Conservation (phyloP, 2,329 filamentous ascomycete species). For the Penicillium sp. region DNA sequence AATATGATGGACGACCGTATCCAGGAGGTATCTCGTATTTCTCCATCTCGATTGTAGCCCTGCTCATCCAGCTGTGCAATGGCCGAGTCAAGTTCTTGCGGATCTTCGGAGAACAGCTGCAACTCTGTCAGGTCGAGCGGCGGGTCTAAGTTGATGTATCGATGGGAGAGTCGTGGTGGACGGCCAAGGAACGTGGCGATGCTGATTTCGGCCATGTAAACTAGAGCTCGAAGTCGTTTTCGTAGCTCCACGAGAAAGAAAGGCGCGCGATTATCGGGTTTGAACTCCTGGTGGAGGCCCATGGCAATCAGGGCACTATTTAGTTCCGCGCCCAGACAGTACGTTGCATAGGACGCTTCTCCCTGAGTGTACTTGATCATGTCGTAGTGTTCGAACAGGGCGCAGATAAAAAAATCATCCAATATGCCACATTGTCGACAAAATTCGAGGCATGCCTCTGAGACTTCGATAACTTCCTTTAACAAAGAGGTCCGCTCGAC, state of each 20-base stretch:
- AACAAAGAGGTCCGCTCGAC: background rate
- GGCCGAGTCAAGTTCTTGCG: background rate
- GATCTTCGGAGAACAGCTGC: background rate
- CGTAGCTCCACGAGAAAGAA: background rate
- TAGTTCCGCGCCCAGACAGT: background rate
- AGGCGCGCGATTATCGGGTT: background rate
- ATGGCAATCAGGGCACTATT: background rate
- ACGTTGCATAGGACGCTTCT: background rate
- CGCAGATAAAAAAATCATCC: background rate
- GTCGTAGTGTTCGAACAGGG: background rate
- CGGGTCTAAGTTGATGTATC: constrained; percentile 3
- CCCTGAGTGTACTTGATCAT: background rate
- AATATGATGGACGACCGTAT: background rate
- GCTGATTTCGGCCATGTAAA: constrained; percentile 7
- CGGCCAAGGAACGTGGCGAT: constrained; percentile 4
- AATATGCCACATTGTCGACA: background rate
- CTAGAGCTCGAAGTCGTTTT: constrained; percentile 4
- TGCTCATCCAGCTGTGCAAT: background rate
- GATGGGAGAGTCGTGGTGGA: constrained; percentile 4
- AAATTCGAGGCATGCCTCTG: background rate
- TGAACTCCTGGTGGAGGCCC: background rate
- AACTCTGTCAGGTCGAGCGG: background rate
- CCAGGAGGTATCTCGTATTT: background rate
- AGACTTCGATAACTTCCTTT: background rate
- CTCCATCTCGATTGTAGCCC: background rate